Percentiles rank a stretch among this genome's conserved stretches.
These are phyloP conservation scores for Alternaria ventricosa DNA, from an alignment of 2,329 filamentous ascomycete species.

Conservation along the genomic window DNA sequence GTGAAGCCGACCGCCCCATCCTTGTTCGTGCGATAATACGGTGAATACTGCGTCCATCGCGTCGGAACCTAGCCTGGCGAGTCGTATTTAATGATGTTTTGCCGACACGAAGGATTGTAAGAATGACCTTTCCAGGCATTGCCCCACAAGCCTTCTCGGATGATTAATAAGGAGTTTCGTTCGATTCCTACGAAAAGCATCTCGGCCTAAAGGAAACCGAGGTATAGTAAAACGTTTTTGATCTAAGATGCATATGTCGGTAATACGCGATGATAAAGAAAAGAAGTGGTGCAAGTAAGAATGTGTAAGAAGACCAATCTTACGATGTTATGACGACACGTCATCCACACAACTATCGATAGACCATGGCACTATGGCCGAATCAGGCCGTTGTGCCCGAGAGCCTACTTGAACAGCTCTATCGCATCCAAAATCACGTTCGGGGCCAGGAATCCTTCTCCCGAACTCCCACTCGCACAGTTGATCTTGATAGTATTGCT, in stretches of 20 bases:
- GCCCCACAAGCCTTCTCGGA: not conserved
- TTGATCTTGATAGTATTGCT: slow-evolving; percentile 68
- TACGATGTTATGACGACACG: not conserved
- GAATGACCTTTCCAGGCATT: not conserved
- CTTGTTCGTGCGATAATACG: not conserved
- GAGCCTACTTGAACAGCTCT: slow-evolving; percentile 37
- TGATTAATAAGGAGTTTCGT: not conserved
- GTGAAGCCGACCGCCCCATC: not conserved
- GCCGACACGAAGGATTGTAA: not conserved
- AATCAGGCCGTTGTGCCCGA: not conserved
- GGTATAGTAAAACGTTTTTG: not conserved
- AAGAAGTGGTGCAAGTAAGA: not conserved
- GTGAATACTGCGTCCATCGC: not conserved
- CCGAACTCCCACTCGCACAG: slow-evolving; percentile 65
- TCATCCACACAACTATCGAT: not conserved
- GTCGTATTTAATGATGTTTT: not conserved
- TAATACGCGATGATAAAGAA: not conserved
- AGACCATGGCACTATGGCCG: too few relatives aligned
- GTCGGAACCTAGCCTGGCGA: not conserved
- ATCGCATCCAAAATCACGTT: slow-evolving; percentile 55
- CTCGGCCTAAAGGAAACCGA: not conserved
- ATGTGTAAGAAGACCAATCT: not conserved
- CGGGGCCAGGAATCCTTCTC: slow-evolving; percentile 62
- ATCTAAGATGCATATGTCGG: not conserved
- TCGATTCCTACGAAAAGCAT: not conserved